These are phyloP conservation scores for Hylodesmum podocarpum DNA, from an alignment of 306 rosid species.

Conservation along the genomic window DNA sequence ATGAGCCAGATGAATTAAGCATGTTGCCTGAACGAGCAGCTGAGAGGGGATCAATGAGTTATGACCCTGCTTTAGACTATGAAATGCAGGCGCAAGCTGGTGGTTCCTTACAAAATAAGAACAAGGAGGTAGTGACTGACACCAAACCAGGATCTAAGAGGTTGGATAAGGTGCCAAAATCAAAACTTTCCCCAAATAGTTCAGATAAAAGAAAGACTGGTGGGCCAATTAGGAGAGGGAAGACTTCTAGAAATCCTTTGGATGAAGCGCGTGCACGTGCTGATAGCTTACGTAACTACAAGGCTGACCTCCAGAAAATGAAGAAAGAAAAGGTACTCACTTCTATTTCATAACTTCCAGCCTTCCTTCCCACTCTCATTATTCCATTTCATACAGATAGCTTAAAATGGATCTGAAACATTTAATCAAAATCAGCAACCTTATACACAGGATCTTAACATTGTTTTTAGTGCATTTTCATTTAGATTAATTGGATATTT, in stretches of 20 bases:
- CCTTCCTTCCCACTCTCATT: neutral
- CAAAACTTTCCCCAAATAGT: constrained; percentile 54
- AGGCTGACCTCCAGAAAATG: constrained; percentile 96
- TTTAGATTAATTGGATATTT: constrained; percentile 16
- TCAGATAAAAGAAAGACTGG: constrained; percentile 59
- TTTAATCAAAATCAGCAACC: constrained; percentile 3
- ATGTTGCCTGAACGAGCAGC: constrained; percentile 78
- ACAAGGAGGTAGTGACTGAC: constrained; percentile 47
- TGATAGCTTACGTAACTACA: constrained; percentile 76
- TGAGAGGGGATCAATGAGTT: constrained; percentile 63
- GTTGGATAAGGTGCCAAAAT: constrained; percentile 61
- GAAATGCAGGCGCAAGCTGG: constrained; percentile 66
- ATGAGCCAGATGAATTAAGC: constrained; percentile 82
- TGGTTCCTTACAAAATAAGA: constrained; percentile 44
- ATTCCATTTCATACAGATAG: neutral
- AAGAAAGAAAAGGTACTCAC: constrained; percentile 90
- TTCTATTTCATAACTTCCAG: neutral
- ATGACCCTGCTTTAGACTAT: constrained; percentile 87
- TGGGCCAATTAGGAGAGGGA: constrained; percentile 90
- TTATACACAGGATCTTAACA: constrained; percentile 9
- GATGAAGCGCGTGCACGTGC: constrained; percentile 98
- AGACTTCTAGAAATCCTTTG: constrained; percentile 87
- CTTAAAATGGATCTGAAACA: constrained; percentile 20
- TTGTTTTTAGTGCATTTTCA: constrained; percentile 14
- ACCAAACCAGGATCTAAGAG: constrained; percentile 57